Conservation (phyloP, 2,329 filamentous ascomycete species). For the Aspergillus quadricinctus region DNA sequence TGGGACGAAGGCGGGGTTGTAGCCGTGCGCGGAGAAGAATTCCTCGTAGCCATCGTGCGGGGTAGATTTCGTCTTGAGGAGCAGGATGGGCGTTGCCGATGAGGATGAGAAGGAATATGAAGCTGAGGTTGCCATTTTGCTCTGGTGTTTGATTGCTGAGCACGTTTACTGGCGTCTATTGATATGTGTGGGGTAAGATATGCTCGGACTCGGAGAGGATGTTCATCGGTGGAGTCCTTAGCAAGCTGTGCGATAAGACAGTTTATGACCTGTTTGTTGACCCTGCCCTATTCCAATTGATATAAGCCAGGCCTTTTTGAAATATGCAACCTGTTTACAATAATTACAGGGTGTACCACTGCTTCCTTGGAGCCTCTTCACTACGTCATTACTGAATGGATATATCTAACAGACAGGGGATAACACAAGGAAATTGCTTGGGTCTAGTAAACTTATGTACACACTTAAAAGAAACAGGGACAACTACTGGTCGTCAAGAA, state of each 20-base stretch:
- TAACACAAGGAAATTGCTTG: slow-evolving; percentile 32
- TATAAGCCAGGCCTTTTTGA: not conserved
- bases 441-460: slow-evolving; percentile 40
- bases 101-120: slow-evolving; percentile 1
- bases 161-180: not conserved
- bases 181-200: not conserved
- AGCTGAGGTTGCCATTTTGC: slow-evolving; percentile 1
- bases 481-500: slow-evolving; percentile 74
- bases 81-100: slow-evolving; percentile 34
- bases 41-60: slow-evolving; percentile 44
- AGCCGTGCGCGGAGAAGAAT: slow-evolving; percentile 35
- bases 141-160: not conserved
- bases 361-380: not conserved
- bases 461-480: slow-evolving; percentile 31
- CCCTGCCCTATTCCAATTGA: not conserved
- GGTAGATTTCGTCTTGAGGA: slow-evolving; percentile 46
- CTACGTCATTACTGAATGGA: not conserved
- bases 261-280: not conserved
- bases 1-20: slow-evolving; percentile 41
- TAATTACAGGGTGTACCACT: not conserved
- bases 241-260: not conserved
- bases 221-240: not conserved
- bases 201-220: not conserved
- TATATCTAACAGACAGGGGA: not conserved
- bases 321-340: not conserved